phyloP scores from a whole-genome alignment of 371 early-diverging fungal species.

The Dichotomocladium elegans region DNA sequence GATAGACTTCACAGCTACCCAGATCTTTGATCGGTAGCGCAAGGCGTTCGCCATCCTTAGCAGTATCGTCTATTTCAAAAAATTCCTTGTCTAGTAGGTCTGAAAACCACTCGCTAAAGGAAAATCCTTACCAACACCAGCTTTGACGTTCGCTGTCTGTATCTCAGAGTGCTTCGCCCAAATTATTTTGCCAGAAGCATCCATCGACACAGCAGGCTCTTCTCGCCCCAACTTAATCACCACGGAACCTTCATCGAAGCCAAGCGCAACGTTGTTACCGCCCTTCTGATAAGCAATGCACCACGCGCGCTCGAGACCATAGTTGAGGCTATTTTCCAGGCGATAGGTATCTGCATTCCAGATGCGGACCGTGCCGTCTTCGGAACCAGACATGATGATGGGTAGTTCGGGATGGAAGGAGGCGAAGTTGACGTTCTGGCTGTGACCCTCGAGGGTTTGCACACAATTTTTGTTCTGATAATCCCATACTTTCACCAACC shows the following conservation, averaged over 20 bases:
- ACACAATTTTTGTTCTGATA: conserved; percentile 99
- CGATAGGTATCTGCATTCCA: conserved; percentile 98
- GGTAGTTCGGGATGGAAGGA: conserved; percentile 98
- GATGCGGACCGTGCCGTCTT: conserved; percentile 94
- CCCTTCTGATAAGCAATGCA: conserved; percentile 81
- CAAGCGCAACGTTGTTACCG: conserved; percentile 90
- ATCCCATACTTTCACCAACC: conserved; percentile 96
- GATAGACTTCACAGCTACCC: conserved; percentile 96
- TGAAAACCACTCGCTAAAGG: too few species aligned
- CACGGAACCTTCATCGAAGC: conserved; percentile 94
- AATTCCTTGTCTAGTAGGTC: too few species aligned
- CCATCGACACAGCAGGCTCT: conserved; percentile 97
- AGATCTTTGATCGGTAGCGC: conserved; percentile 87
- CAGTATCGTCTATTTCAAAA: conserved; percentile 48
- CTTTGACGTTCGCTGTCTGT: conserved; percentile 90
- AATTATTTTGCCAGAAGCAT: conserved; percentile 92
- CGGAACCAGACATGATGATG: conserved; percentile 93
- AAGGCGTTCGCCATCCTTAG: conserved; percentile 92
- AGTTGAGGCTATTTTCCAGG: conserved; percentile 92
- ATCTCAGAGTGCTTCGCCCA: conserved; percentile 98
- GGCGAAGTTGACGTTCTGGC: conserved; percentile 94
- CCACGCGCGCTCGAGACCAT: conserved; percentile 97
- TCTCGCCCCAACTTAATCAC: conserved; percentile 93
- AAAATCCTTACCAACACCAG: conserved; percentile 52
- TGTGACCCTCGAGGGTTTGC: conserved; percentile 96